phyloP scores from a whole-genome alignment of 2,329 filamentous ascomycete genomes.

The Paramyrothecium roridum region DNA sequence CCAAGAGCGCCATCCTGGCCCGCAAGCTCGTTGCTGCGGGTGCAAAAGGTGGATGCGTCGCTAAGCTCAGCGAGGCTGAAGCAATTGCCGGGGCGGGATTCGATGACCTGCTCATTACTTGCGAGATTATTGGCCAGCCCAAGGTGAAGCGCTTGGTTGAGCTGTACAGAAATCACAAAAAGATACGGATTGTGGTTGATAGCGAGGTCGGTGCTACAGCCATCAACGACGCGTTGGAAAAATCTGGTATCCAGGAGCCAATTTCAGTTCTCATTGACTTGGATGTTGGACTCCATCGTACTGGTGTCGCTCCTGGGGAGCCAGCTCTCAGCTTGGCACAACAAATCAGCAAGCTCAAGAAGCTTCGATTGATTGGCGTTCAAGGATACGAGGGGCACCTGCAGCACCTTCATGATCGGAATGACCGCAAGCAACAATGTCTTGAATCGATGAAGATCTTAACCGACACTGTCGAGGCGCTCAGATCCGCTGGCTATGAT shows the following conservation, averaged over 20 bases:
- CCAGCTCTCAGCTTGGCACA: conserved; percentile 34
- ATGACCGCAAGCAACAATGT: conserved; percentile 38
- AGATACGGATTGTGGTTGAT: conserved; percentile 45
- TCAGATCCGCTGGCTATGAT: conserved; percentile 36
- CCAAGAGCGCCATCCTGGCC: conserved; percentile 44
- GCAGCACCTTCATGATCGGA: conserved; percentile 44
- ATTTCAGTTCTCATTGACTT: conserved; percentile 43
- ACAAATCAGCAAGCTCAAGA: conserved; percentile 29
- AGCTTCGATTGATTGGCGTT: conserved; percentile 43
- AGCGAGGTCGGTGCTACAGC: conserved; percentile 39
- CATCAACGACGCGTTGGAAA: conserved; percentile 38
- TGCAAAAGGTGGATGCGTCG: conserved; percentile 48
- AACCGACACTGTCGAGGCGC: conserved; percentile 35
- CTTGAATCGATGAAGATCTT: conserved; percentile 42
- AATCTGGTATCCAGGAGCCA: conserved; percentile 29
- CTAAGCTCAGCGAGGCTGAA: conserved; percentile 46
- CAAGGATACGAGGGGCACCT: conserved; percentile 53
- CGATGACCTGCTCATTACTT: conserved; percentile 47
- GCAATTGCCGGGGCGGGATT: conserved; percentile 39
- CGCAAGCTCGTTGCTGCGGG: conserved; percentile 39
- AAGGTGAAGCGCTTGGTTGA: conserved; percentile 44
- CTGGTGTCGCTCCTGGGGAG: conserved; percentile 40
- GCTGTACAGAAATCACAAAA: conserved; percentile 32
- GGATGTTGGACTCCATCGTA: conserved; percentile 48
- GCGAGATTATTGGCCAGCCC: conserved; percentile 43